These are phyloP conservation scores for Lipomyces japonicus DNA, from an alignment of 805 yeast genomes.

Conservation along the genomic window DNA sequence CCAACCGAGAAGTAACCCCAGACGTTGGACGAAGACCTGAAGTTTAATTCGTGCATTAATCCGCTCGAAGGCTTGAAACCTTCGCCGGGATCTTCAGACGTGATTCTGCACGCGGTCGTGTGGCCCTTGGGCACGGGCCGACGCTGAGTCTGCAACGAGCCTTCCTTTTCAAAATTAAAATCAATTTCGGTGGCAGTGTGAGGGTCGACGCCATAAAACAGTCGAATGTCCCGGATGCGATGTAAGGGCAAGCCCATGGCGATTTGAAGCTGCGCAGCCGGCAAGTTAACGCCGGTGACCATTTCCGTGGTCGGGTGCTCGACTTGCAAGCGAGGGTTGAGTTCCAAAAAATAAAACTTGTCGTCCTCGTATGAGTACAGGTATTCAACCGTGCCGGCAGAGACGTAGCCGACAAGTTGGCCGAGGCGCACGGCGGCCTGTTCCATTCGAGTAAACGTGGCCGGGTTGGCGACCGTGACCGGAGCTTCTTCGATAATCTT, in stretches of 20 bases:
- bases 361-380: conserved; percentile 90
- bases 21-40: conserved; percentile 94
- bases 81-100: conserved; percentile 98
- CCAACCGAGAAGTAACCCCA: conserved; percentile 99
- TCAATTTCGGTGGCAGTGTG: conserved; percentile 87
- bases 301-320: conserved; percentile 99
- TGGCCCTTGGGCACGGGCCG: conserved; percentile 96
- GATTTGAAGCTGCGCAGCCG: conserved; percentile 97
- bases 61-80: conserved; percentile 99
- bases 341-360: conserved; percentile 91
- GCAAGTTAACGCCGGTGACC: conserved; percentile 97
- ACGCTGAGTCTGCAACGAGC: conserved; percentile 74
- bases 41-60: conserved; percentile 89
- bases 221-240: conserved; percentile 86
- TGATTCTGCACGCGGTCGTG: conserved; percentile 98
- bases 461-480: conserved; percentile 84
- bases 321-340: conserved; percentile 97
- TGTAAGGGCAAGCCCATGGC: conserved; percentile 99
- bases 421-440: conserved; percentile 97
- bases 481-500: conserved; percentile 99
- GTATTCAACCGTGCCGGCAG: conserved; percentile 99
- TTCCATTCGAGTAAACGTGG: conserved; percentile 89
- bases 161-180: conserved; percentile 75
- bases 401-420: conserved; percentile 92
- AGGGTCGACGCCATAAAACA: conserved; percentile 93